Evolutionary conservation across 75 land plant species (phyloP), one percentile per base, ranked within the genome.

Genomic region (Sequoiadendron giganteum): DNA sequence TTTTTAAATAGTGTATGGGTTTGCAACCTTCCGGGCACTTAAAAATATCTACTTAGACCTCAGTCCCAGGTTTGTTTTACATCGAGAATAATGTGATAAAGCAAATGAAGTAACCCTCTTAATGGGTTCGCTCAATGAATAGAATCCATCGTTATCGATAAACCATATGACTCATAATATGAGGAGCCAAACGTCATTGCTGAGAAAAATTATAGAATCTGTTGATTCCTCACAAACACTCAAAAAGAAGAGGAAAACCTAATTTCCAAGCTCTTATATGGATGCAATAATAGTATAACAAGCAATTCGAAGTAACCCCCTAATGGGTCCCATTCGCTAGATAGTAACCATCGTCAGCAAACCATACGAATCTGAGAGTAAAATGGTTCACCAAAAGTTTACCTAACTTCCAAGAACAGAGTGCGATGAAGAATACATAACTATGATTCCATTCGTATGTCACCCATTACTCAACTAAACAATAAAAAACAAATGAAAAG

Each of bases 401-500:
- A 19, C 56, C 30, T 10, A 86, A 10, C 13, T 18, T 13, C 52
- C 16, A 18, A 56, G 18, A 8, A 73, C 10, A 39, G 32, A 14
- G 11, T 6, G 32, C n/a, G 34, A 25, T 90, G 91, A 32, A 47
- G 11, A 36, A 83, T 1, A 40, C 2, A 73, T 3, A 84, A 42
- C 4, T 21, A 32, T 73, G 25, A 65, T 28, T n/a, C 10, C 65
- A 30, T 39, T 9, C 45, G 25, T 9, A 85, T 48, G n/a, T 9
- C 10, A 11, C 28, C n/a, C 21, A 25, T 42, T 21, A 79, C 82
- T 79, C 28, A 79, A 25, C 28, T 21, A 34, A 84, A 49, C 70
- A 5, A 65, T 65, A 21, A 87, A 21, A 87, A 61, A 86, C 39
- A 9, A 47, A 85, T 13, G 38, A 21, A 61, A 87, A 87, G 43